phyloP scores from a whole-genome alignment of 139 green algal species.

The Pseudopediastrum boryanum region DNA sequence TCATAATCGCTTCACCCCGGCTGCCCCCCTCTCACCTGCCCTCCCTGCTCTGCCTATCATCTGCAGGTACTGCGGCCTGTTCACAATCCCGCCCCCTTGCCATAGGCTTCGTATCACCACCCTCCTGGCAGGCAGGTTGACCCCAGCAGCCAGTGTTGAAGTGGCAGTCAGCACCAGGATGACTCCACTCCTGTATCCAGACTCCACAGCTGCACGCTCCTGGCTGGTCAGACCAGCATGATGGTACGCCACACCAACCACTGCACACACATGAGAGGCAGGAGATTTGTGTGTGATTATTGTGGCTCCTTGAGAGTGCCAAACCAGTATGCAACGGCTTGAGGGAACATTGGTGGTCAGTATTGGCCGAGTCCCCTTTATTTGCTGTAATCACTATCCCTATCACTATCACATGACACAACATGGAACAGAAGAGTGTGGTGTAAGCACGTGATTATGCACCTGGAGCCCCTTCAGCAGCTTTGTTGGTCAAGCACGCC shows the following conservation, averaged over 20 bases:
- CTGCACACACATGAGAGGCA: no score
- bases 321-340: no score
- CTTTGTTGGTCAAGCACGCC: no score
- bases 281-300: not conserved
- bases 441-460: no score
- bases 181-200: slow-evolving; percentile 71
- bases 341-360: not conserved
- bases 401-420: no score
- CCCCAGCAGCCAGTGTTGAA: slow-evolving; percentile 90
- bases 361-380: slow-evolving; percentile 80
- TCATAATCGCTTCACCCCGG: no score
- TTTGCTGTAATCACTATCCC: slow-evolving; percentile 72
- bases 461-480: no score
- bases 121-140: slow-evolving; percentile 87
- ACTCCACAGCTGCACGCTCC: slow-evolving; percentile 75
- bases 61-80: slow-evolving; percentile 61
- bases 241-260: slow-evolving; percentile 85
- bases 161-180: slow-evolving; percentile 89
- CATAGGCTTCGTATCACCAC: slow-evolving; percentile 78
- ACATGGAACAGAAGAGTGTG: no score
- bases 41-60: slow-evolving; percentile 66
- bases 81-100: slow-evolving; percentile 46
- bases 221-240: slow-evolving; percentile 40
- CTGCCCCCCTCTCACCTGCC: slow-evolving; percentile 21
- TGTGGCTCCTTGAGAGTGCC: no score